Evolutionary conservation across 2,329 filamentous ascomycete genomes (phyloP).

Genomic region (Xylaria sp.): DNA sequence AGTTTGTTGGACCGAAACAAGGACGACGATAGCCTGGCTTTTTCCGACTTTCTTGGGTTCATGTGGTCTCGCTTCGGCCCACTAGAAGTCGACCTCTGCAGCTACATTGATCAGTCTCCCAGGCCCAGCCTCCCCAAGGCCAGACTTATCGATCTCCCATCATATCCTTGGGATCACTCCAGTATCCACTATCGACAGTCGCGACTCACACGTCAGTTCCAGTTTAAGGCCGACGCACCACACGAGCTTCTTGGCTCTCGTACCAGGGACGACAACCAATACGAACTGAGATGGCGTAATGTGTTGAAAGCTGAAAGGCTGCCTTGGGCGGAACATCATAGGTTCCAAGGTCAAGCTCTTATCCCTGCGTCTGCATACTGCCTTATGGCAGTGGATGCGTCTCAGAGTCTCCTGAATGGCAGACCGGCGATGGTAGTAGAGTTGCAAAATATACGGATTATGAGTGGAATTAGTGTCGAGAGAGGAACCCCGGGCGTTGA

Average conservation of each 20-base stretch:
- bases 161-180: slow-evolving; percentile 54
- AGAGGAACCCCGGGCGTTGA: slow-evolving; percentile 40
- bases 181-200: slow-evolving; percentile 47
- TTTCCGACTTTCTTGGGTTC: slow-evolving; percentile 33
- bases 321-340: slow-evolving; percentile 46
- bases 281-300: slow-evolving; percentile 46
- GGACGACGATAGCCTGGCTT: slow-evolving; percentile 27
- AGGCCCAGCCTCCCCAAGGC: not conserved
- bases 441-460: slow-evolving; percentile 32
- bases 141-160: slow-evolving; percentile 39
- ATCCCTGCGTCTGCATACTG: slow-evolving; percentile 52
- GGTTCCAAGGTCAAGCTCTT: slow-evolving; percentile 47
- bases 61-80: slow-evolving; percentile 33
- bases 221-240: slow-evolving; percentile 31
- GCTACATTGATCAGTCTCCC: slow-evolving; percentile 30
- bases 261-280: slow-evolving; percentile 39
- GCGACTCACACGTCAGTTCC: slow-evolving; percentile 45
- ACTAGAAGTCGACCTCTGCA: slow-evolving; percentile 15
- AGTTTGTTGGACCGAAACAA: slow-evolving; percentile 28
- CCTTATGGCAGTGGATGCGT: slow-evolving; percentile 50
- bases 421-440: slow-evolving; percentile 32
- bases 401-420: slow-evolving; percentile 31
- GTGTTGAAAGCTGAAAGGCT: slow-evolving; percentile 42
- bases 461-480: slow-evolving; percentile 34
- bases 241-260: slow-evolving; percentile 45